Percentiles rank a stretch among this genome's conserved stretches.
Evolutionary conservation across 176 grass and related monocot species (phyloP).

Genomic region (Saccharum officinarum): DNA sequence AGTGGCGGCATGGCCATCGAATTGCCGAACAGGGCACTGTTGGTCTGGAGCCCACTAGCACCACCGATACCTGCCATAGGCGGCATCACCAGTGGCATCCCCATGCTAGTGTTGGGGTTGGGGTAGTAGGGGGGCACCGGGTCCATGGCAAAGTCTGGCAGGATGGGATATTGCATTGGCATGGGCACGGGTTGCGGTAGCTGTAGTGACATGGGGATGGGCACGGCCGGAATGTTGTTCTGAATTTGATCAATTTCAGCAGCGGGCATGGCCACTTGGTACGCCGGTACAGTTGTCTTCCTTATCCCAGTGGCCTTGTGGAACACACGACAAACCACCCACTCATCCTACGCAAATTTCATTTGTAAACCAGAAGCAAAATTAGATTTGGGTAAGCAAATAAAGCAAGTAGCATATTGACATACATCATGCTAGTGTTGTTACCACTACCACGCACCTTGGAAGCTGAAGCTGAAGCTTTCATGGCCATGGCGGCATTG

Average conservation of each 20-base stretch:
- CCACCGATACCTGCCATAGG: background rate
- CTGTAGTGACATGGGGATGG: background rate
- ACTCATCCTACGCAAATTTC: conserved; percentile 38
- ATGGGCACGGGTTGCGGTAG: background rate
- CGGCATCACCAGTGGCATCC: background rate
- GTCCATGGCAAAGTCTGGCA: background rate
- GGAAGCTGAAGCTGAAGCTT: background rate
- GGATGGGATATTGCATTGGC: background rate
- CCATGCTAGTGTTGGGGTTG: background rate
- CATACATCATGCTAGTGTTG: no score
- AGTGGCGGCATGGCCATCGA: background rate
- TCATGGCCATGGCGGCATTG: no score
- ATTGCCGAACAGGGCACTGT: background rate
- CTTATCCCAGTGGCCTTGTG: conserved; percentile 48
- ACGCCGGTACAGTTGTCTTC: background rate
- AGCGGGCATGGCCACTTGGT: background rate
- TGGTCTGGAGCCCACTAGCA: background rate
- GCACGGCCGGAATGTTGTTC: no score
- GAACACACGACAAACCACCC: conserved; percentile 64
- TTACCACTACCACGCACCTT: conserved; percentile 9
- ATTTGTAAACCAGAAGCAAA: background rate
- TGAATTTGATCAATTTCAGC: no score
- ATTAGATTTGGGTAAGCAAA: background rate
- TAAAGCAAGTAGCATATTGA: background rate
- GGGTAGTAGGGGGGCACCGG: background rate